Conservation (phyloP, 202 grass and related monocot species). For the Bolboschoenoplectus hybrid region DNA sequence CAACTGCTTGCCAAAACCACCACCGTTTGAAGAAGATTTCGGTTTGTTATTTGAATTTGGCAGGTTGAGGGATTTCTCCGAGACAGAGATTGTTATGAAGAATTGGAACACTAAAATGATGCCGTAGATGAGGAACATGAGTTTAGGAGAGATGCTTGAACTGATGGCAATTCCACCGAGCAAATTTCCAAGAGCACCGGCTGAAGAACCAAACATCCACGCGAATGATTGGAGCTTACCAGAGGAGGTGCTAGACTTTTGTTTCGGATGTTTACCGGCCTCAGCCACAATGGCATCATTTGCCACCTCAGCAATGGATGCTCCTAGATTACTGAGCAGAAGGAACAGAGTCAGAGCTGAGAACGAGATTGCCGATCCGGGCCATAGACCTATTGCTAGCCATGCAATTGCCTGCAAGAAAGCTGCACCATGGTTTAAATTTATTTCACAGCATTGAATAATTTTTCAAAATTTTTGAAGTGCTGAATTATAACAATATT, state of each 20-base stretch:
- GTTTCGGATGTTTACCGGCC: constrained; percentile 55
- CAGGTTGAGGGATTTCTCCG: constrained; percentile 82
- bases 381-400: constrained; percentile 70
- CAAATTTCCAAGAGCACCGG: constrained; percentile 86
- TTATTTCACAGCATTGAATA: background rate
- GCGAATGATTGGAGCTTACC: constrained; percentile 90
- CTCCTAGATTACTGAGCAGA: constrained; percentile 94
- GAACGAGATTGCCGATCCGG: constrained; percentile 57
- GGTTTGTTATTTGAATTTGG: constrained; percentile 46
- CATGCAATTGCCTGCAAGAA: constrained; percentile 91
- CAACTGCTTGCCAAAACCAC: constrained; percentile 68
- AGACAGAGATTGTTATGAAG: constrained; percentile 57
- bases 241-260: constrained; percentile 43
- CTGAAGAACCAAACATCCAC: constrained; percentile 76
- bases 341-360: constrained; percentile 69
- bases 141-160: constrained; percentile 55
- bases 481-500: background rate
- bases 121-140: constrained; percentile 79
- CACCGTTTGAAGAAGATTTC: constrained; percentile 47
- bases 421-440: constrained; percentile 56
- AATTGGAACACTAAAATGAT: constrained; percentile 77
- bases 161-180: constrained; percentile 79
- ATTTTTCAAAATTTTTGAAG: background rate
- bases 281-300: constrained; percentile 97
- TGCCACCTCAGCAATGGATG: constrained; percentile 93